phyloP scores from a whole-genome alignment of 1,139 yeast genomes.

The Diutina sp. region DNA sequence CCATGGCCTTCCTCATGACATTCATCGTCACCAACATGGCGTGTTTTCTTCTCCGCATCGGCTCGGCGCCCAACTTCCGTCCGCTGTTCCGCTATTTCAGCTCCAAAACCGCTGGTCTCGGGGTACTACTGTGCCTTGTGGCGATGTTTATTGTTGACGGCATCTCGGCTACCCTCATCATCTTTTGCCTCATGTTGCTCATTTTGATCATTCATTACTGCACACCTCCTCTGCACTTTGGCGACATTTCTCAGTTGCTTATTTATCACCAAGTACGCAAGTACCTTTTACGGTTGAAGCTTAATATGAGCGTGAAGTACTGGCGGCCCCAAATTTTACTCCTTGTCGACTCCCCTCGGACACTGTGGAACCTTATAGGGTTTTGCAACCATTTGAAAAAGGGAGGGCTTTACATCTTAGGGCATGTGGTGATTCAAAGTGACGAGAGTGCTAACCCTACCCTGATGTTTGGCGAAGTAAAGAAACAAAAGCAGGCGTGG shows the following conservation, averaged over 20 bases:
- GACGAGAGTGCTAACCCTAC: constrained; percentile 9
- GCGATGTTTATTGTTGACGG: constrained; percentile 97
- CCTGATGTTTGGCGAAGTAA: constrained; percentile 45
- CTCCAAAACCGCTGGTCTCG: constrained; percentile 68
- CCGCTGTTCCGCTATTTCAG: constrained; percentile 87
- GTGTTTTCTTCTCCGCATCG: constrained; percentile 73
- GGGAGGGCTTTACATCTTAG: constrained; percentile 85
- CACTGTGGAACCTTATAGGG: constrained; percentile 84
- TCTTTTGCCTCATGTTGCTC: constrained; percentile 49
- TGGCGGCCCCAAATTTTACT: constrained; percentile 94
- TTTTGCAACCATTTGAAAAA: constrained; percentile 91
- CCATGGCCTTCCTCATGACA: constrained; percentile 95
- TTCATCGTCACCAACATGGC: constrained; percentile 89
- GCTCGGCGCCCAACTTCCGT: constrained; percentile 92
- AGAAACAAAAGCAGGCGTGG: constrained; percentile 74
- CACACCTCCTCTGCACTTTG: constrained; percentile 94
- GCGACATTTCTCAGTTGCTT: constrained; percentile 89
- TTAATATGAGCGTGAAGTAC: constrained; percentile 82
- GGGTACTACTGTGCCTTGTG: constrained; percentile 51
- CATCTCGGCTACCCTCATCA: constrained; percentile 65
- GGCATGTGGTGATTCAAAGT: constrained; percentile 52
- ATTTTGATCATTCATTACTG: constrained; percentile 74
- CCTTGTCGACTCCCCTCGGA: constrained; percentile 80
- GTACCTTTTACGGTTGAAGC: constrained; percentile 65
- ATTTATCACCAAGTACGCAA: constrained; percentile 94